Evolutionary conservation across 2,329 filamentous ascomycete genomes (phyloP).

Genomic region (Claviceps digitariae): DNA sequence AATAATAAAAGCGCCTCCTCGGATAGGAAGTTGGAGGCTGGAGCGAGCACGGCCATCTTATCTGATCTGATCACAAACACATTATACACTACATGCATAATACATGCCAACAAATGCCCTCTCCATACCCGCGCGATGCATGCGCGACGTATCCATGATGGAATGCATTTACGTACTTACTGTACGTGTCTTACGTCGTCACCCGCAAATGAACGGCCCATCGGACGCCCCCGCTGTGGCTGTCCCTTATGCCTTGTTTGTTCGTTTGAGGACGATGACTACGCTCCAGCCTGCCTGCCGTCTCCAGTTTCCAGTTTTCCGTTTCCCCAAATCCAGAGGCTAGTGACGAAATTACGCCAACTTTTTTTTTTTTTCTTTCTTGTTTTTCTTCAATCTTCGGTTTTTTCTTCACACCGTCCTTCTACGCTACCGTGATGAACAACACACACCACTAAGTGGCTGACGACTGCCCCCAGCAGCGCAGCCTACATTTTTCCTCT

Average conservation of each 20-base stretch:
- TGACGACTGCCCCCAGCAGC: neutral
- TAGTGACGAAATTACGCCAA: neutral
- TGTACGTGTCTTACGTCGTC: neutral
- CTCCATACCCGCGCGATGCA: neutral
- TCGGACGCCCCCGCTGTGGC: constrained; percentile 4
- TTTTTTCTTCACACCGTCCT: neutral
- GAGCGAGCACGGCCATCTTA: neutral
- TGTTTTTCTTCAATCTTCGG: neutral
- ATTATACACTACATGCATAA: too few relatives aligned
- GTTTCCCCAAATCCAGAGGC: neutral
- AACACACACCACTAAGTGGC: neutral
- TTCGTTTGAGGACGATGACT: too few relatives aligned
- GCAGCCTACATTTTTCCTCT: neutral
- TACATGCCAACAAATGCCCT: neutral
- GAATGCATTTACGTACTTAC: too few relatives aligned
- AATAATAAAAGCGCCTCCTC: too few relatives aligned
- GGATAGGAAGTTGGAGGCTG: neutral
- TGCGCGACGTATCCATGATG: neutral
- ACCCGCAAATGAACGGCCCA: constrained; percentile 4
- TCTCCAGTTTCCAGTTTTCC: neutral
- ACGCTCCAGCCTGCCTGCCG: too few relatives aligned
- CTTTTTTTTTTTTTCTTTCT: neutral
- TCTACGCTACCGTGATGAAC: neutral
- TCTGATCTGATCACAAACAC: neutral
- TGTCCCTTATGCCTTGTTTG: neutral